These are phyloP conservation scores for Aspergillus viridinutans DNA, from an alignment of 2,329 filamentous ascomycete species.

Conservation along the genomic window DNA sequence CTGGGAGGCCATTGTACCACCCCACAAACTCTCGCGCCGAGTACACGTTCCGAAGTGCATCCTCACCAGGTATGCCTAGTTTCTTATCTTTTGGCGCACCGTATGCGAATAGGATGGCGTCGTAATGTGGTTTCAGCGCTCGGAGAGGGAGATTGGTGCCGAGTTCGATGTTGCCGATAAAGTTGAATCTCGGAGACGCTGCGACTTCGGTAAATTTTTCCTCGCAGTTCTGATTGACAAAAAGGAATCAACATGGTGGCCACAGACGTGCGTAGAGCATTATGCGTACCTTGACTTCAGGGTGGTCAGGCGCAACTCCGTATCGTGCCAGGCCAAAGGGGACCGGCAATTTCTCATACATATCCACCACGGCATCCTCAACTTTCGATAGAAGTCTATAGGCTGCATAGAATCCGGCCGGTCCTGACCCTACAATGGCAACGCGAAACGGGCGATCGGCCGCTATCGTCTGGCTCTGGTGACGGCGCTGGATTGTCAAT, in stretches of 20 bases:
- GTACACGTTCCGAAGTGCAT: slow-evolving; percentile 63
- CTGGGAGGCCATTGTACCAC: slow-evolving; percentile 96
- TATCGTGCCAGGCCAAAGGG: slow-evolving; percentile 90
- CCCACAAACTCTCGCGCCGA: slow-evolving; percentile 92
- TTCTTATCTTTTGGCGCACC: slow-evolving; percentile 80
- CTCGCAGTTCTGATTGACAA: slow-evolving; percentile 72
- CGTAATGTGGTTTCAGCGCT: slow-evolving; percentile 73
- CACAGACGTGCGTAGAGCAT: background rate
- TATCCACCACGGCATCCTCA: slow-evolving; percentile 71
- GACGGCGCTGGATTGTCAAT: slow-evolving; percentile 17
- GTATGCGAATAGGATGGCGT: slow-evolving; percentile 89
- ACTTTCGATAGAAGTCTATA: slow-evolving; percentile 77
- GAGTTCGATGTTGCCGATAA: slow-evolving; percentile 83
- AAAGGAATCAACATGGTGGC: background rate
- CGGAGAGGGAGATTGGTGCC: slow-evolving; percentile 65
- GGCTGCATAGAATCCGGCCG: slow-evolving; percentile 92
- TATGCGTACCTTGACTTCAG: slow-evolving; percentile 82
- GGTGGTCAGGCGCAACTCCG: slow-evolving; percentile 96
- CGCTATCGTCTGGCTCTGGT: slow-evolving; percentile 29
- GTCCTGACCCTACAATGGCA: slow-evolving; percentile 87
- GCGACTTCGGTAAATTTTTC: slow-evolving; percentile 91
- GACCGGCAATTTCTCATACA: slow-evolving; percentile 92
- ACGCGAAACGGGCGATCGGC: slow-evolving; percentile 62
- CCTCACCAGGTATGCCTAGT: slow-evolving; percentile 74
- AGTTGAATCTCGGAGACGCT: slow-evolving; percentile 74